Evolutionary conservation across 495 filamentous ascomycete species (phyloP).

Genomic region (Sordaria brevicollis): DNA sequence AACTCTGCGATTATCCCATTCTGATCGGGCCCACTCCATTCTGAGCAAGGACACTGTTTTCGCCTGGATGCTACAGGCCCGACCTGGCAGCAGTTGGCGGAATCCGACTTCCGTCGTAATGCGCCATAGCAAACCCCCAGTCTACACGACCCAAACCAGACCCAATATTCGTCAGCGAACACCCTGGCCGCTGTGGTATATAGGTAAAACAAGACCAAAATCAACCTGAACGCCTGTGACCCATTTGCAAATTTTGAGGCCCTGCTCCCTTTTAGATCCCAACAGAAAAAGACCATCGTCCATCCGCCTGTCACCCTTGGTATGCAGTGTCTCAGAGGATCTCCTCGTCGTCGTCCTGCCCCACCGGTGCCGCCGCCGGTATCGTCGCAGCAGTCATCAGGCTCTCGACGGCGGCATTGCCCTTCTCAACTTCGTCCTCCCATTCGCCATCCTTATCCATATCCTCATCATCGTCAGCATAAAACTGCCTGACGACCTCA

Average conservation of each 20-base stretch:
- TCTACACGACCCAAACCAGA: neutral
- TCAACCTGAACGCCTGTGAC: neutral
- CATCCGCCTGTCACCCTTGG: neutral
- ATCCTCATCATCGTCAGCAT: slow-evolving; percentile 15
- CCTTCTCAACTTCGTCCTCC: neutral
- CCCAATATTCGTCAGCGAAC: neutral
- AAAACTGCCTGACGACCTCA: slow-evolving; percentile 11
- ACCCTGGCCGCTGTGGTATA: neutral
- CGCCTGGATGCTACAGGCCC: no score
- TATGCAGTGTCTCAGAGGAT: slow-evolving; percentile 5
- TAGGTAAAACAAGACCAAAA: neutral
- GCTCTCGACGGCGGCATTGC: neutral
- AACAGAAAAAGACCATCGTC: neutral
- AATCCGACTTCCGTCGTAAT: neutral
- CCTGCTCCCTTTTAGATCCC: neutral
- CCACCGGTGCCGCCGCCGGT: neutral
- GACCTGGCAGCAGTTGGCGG: neutral
- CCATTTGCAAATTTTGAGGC: neutral
- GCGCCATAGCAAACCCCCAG: neutral
- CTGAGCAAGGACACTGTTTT: no score
- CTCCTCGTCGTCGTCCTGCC: slow-evolving; percentile 11
- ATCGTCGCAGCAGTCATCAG: neutral
- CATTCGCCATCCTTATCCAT: slow-evolving; percentile 10
- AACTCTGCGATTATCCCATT: no score
- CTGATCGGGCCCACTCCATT: no score